These are phyloP conservation scores for Fomitopsis betulina DNA, from an alignment of 1,284 basidiomycete species.

Conservation along the genomic window DNA sequence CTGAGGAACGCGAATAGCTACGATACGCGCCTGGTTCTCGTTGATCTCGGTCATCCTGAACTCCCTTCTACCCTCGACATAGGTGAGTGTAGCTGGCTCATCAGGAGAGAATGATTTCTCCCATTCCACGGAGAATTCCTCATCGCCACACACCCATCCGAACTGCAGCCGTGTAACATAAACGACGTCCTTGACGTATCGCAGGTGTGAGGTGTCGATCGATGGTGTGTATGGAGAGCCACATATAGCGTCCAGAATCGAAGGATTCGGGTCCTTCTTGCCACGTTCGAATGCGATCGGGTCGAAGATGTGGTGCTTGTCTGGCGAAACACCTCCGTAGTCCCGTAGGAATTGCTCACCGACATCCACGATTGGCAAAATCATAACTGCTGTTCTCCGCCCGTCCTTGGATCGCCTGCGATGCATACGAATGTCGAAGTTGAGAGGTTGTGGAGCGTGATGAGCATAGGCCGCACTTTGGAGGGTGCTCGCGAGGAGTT, in stretches of 20 bases:
- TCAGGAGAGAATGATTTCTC: slow-evolving; percentile 28
- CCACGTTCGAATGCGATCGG: slow-evolving; percentile 38
- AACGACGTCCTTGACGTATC: slow-evolving; percentile 18
- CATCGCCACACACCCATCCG: slow-evolving; percentile 52
- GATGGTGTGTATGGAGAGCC: slow-evolving; percentile 45
- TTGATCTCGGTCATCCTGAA: slow-evolving; percentile 35
- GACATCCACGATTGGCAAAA: slow-evolving; percentile 38
- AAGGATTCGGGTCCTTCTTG: slow-evolving; percentile 24
- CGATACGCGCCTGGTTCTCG: slow-evolving; percentile 23
- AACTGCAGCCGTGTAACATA: slow-evolving; percentile 37
- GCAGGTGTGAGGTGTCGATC: slow-evolving; percentile 25
- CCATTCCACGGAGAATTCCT: slow-evolving; percentile 53
- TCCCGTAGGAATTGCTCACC: slow-evolving; percentile 40
- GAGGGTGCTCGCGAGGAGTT: slow-evolving; percentile 38
- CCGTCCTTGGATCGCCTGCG: slow-evolving; percentile 23
- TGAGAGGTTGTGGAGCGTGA: slow-evolving; percentile 32
- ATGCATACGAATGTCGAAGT: slow-evolving; percentile 40
- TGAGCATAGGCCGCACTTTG: slow-evolving; percentile 37
- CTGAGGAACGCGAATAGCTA: slow-evolving; percentile 41
- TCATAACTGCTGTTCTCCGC: slow-evolving; percentile 40
- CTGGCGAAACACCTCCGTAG: slow-evolving; percentile 29
- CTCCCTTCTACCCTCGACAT: slow-evolving; percentile 42
- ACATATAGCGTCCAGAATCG: slow-evolving; percentile 38
- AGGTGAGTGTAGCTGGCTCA: slow-evolving; percentile 26
- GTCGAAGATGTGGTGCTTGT: slow-evolving; percentile 22